A percentile compares a stretch with the other conserved stretches of the same genome.
phyloP scores from a whole-genome alignment of 768 basidiomycete species.

The Suillus brevipes region DNA sequence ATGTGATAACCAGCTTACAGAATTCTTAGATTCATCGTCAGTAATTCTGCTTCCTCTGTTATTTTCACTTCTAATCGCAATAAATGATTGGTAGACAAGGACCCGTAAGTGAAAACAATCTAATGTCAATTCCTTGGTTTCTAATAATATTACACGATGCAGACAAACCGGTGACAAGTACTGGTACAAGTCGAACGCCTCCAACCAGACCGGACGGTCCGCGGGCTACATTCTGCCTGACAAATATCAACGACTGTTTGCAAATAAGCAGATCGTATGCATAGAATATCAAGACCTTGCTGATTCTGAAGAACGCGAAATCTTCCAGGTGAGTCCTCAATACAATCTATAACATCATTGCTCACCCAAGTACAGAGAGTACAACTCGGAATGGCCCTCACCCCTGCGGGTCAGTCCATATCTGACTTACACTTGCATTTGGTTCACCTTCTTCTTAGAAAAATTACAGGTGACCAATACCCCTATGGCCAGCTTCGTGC shows the following conservation, averaged over 20 bases:
- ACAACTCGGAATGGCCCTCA: constrained; percentile 76
- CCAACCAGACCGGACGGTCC: constrained; percentile 14
- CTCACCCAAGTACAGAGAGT: constrained; percentile 51
- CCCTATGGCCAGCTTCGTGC: constrained; percentile 57
- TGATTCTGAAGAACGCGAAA: constrained; percentile 61
- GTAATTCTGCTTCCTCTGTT: constrained; percentile 14
- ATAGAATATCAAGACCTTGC: constrained; percentile 70
- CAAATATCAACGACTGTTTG: constrained; percentile 57
- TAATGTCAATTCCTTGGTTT: rapidly evolving
- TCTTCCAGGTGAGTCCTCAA: constrained; percentile 60
- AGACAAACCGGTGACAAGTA: constrained; percentile 43
- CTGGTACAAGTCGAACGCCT: constrained; percentile 43
- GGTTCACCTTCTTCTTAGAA: constrained; percentile 37
- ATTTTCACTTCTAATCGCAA: not conserved
- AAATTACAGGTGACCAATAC: constrained; percentile 67
- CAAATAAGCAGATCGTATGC: constrained; percentile 77
- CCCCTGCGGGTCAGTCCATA: constrained; percentile 54
- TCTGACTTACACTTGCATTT: not conserved
- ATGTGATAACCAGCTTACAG: not conserved
- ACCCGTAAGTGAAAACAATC: constrained; percentile 40
- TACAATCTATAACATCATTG: not conserved
- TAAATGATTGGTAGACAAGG: constrained; percentile 34
- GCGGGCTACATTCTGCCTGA: constrained; percentile 47
- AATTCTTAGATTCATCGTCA: constrained; percentile 55
- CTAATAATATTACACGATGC: not conserved